These are phyloP conservation scores for Aspergillus incahuasiensis DNA, from an alignment of 495 filamentous ascomycete genomes.

Conservation along the genomic window DNA sequence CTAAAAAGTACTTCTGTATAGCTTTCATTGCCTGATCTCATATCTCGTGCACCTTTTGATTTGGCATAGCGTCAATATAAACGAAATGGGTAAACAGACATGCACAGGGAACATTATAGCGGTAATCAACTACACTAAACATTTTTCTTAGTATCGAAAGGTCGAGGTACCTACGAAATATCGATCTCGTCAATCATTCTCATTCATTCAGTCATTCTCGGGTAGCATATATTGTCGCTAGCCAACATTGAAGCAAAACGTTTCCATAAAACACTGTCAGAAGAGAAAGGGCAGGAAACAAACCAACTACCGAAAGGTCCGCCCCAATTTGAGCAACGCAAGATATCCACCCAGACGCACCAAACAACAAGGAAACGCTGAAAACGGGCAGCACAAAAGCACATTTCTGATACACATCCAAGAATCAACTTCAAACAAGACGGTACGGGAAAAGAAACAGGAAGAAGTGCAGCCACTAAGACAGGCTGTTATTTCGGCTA, in stretches of 20 bases:
- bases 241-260: not conserved
- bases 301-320: not conserved
- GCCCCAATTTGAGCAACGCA: not conserved
- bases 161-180: not conserved
- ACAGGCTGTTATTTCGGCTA: conserved; percentile 22
- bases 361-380: not conserved
- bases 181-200: conserved; percentile 8
- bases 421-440: conserved; percentile 7
- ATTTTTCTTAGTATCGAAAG: too few species aligned
- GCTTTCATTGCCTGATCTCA: not conserved
- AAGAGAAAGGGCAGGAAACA: not conserved
- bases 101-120: too few species aligned
- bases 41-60: not conserved
- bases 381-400: not conserved
- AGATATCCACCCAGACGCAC: not conserved
- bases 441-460: not conserved
- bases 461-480: conserved; percentile 3
- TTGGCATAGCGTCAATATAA: conserved; percentile 10
- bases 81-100: not conserved
- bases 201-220: conserved; percentile 10
- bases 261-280: conserved; percentile 4
- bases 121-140: too few species aligned
- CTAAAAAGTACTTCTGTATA: conserved; percentile 1
- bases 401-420: not conserved
- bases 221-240: not conserved